phyloP scores from a whole-genome alignment of 345 rosid species.

The Cardamine chenopodiifolia region DNA sequence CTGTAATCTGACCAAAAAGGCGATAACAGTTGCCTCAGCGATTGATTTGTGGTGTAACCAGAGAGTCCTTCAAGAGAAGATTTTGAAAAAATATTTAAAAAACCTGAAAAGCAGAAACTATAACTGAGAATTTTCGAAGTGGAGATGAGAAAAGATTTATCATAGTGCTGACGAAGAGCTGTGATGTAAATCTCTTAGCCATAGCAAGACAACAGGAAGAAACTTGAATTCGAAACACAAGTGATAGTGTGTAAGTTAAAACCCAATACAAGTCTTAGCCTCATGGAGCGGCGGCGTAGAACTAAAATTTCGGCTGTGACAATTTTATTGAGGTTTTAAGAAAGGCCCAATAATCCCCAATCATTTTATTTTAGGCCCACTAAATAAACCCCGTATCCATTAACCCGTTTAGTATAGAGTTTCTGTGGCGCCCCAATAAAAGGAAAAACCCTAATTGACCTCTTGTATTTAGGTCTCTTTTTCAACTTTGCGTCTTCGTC shows the following conservation, averaged over 20 bases:
- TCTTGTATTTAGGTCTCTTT: slow-evolving; percentile 19
- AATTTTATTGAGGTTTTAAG: neutral
- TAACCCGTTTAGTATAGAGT: neutral
- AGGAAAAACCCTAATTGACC: slow-evolving; percentile 29
- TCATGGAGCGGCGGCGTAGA: neutral
- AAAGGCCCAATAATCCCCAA: neutral
- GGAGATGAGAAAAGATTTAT: slow-evolving; percentile 16
- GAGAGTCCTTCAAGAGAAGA: slow-evolving; percentile 52
- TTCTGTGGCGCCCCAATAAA: slow-evolving; percentile 8
- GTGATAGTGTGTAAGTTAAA: neutral
- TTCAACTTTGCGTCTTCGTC: slow-evolving; percentile 9
- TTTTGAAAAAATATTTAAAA: neutral
- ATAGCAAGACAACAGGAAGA: slow-evolving; percentile 1
- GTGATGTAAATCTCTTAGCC: slow-evolving; percentile 48
- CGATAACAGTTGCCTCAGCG: slow-evolving; percentile 53
- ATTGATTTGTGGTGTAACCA: slow-evolving; percentile 53
- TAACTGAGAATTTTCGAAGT: neutral
- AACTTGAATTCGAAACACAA: neutral
- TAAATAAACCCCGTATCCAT: neutral
- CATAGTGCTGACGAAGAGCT: slow-evolving; percentile 65
- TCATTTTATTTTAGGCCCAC: neutral
- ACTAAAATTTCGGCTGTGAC: neutral
- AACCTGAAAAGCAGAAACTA: neutral
- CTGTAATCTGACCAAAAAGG: slow-evolving; percentile 58
- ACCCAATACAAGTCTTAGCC: neutral